Conservation (phyloP, 164 flowering plant species). For the Vitis riparia region DNA sequence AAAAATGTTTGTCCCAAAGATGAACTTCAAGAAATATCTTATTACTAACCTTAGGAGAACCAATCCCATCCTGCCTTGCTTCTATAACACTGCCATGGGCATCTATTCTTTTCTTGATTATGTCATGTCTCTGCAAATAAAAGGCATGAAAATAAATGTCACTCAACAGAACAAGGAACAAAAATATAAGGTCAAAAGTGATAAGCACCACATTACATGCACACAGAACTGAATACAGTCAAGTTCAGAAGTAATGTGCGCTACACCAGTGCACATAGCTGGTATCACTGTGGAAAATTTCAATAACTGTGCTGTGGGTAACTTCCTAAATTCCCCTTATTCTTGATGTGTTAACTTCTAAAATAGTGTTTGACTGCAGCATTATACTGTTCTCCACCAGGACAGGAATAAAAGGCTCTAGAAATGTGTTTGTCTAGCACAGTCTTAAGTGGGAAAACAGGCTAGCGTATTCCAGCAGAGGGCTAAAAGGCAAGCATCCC, state of each 20-base stretch:
- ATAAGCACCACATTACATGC: background rate
- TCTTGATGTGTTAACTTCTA: background rate
- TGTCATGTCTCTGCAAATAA: conserved; percentile 74
- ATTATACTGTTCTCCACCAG: too few species aligned
- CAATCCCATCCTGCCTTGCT: conserved; percentile 70
- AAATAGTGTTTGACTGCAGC: too few species aligned
- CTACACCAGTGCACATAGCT: too few species aligned
- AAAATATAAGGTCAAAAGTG: background rate
- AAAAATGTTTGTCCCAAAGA: background rate
- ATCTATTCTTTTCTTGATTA: conserved; percentile 73
- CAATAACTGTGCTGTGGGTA: background rate
- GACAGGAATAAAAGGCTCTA: too few species aligned
- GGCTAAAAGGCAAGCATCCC: too few species aligned
- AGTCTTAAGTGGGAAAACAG: too few species aligned
- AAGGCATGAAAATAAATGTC: background rate
- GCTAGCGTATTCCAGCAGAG: too few species aligned
- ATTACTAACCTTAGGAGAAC: conserved; percentile 65
- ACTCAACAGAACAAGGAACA: background rate
- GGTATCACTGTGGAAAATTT: too few species aligned
- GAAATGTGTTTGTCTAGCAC: too few species aligned
- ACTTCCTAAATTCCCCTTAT: background rate
- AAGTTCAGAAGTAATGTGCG: too few species aligned
- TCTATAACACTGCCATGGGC: conserved; percentile 73
- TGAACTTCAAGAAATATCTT: background rate
- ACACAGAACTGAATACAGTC: too few species aligned